phyloP scores from a whole-genome alignment of 768 basidiomycete species.

The Leccinum subgranulosum region DNA sequence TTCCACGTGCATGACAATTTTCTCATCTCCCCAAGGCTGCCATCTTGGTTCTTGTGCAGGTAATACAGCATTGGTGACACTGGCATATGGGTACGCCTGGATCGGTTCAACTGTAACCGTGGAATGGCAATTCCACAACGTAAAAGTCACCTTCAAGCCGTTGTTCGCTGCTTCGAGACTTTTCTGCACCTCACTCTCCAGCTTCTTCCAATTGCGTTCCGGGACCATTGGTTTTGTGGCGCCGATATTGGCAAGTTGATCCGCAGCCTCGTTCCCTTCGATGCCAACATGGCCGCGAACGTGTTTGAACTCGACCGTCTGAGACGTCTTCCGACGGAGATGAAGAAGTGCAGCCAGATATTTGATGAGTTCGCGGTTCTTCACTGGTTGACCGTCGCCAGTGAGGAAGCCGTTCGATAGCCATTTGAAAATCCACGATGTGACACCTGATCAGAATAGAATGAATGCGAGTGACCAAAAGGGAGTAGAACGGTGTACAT shows the following conservation, averaged over 20 bases:
- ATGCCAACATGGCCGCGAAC: slow-evolving; percentile 79
- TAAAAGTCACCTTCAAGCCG: slow-evolving; percentile 20
- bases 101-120: slow-evolving; percentile 5
- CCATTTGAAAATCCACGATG: slow-evolving; percentile 72
- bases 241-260: slow-evolving; percentile 65
- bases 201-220: slow-evolving; percentile 60
- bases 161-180: slow-evolving; percentile 7
- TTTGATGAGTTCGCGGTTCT: slow-evolving; percentile 68
- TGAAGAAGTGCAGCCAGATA: slow-evolving; percentile 66
- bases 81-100: slow-evolving; percentile 34
- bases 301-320: slow-evolving; percentile 60
- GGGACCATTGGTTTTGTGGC: slow-evolving; percentile 33
- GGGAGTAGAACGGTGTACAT: slow-evolving; percentile 43
- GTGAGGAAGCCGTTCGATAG: slow-evolving; percentile 46
- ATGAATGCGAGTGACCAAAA: slow-evolving; percentile 5
- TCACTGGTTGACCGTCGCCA: slow-evolving; percentile 52
- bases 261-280: slow-evolving; percentile 86
- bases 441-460: slow-evolving; percentile 52
- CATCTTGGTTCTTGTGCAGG: background rate
- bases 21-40: background rate
- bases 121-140: background rate
- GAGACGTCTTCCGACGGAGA: slow-evolving; percentile 46
- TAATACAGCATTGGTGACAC: background rate
- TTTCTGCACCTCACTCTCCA: slow-evolving; percentile 16
- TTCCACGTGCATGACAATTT: background rate